phyloP scores from a whole-genome alignment of 2,329 filamentous ascomycete species.

The Pestalotiopsis sp. region DNA sequence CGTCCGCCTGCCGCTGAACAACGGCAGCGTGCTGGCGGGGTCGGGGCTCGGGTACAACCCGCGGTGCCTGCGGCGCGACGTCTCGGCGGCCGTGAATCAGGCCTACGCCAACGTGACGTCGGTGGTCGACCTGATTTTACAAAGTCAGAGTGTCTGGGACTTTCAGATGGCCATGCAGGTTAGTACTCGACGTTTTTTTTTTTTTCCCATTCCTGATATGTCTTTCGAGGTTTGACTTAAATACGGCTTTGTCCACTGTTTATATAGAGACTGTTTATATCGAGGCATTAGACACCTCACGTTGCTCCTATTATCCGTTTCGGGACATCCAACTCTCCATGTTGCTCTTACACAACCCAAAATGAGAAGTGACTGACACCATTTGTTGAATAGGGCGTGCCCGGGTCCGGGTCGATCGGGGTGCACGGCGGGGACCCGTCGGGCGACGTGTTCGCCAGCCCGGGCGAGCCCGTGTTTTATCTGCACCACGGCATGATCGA shows the following conservation, averaged over 20 bases:
- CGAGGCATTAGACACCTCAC: too few species aligned
- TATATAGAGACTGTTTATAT: too few species aligned
- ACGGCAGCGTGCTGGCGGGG: slow-evolving; percentile 15
- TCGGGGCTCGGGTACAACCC: slow-evolving; percentile 34
- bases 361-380: too few species aligned
- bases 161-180: slow-evolving; percentile 38
- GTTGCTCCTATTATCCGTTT: too few species aligned
- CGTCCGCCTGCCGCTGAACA: slow-evolving; percentile 22
- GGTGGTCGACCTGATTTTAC: slow-evolving; percentile 21
- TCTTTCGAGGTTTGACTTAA: too few species aligned
- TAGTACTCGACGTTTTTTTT: too few species aligned
- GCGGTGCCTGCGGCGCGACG: slow-evolving; percentile 32
- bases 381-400: slow-evolving; percentile 22
- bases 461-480: slow-evolving; percentile 18
- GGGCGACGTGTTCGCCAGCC: neutral
- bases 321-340: too few species aligned
- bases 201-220: too few species aligned
- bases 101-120: slow-evolving; percentile 29
- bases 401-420: slow-evolving; percentile 26
- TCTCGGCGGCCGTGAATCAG: slow-evolving; percentile 23
- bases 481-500: slow-evolving; percentile 22
- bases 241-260: too few species aligned
- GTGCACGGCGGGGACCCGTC: slow-evolving; percentile 30
- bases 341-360: too few species aligned
- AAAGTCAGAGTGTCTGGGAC: slow-evolving; percentile 27